phyloP scores from a whole-genome alignment of 257 asterid genomes.

The Solanum dulcamara region DNA sequence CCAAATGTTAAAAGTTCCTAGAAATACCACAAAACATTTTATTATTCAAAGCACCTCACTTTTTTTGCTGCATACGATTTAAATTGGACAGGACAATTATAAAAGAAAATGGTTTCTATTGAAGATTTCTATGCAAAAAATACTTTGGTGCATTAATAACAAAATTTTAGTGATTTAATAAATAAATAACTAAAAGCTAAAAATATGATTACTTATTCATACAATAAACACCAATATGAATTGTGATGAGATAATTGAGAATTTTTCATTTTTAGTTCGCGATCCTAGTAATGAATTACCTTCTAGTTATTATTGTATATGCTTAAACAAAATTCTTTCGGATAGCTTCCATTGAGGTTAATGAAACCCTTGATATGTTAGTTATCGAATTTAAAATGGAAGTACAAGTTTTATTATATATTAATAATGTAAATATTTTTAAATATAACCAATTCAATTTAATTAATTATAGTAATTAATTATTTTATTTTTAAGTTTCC shows the following conservation, averaged over 20 bases:
- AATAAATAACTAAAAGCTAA: background rate
- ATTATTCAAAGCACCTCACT: background rate
- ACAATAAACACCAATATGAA: rapidly evolving
- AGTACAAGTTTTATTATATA: background rate
- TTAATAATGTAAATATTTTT: too few relatives aligned
- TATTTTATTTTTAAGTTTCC: background rate
- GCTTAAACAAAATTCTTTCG: background rate
- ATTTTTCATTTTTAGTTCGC: background rate
- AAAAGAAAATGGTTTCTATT: background rate
- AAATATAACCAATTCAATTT: background rate
- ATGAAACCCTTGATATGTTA: background rate
- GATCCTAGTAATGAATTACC: background rate
- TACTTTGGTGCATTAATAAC: background rate
- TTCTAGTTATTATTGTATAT: background rate
- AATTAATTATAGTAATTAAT: background rate
- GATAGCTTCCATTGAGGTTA: background rate
- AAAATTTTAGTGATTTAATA: background rate
- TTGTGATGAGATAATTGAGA: background rate
- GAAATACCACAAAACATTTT: background rate
- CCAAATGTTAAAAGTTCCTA: background rate
- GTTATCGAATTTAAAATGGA: background rate
- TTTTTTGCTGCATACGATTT: background rate
- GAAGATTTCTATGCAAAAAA: background rate
- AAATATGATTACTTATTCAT: background rate
- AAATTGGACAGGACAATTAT: background rate